Evolutionary conservation across 495 filamentous ascomycete species (phyloP), one percentile per base, ranked within the genome.

Genomic region (Penicillium crystallinum): DNA sequence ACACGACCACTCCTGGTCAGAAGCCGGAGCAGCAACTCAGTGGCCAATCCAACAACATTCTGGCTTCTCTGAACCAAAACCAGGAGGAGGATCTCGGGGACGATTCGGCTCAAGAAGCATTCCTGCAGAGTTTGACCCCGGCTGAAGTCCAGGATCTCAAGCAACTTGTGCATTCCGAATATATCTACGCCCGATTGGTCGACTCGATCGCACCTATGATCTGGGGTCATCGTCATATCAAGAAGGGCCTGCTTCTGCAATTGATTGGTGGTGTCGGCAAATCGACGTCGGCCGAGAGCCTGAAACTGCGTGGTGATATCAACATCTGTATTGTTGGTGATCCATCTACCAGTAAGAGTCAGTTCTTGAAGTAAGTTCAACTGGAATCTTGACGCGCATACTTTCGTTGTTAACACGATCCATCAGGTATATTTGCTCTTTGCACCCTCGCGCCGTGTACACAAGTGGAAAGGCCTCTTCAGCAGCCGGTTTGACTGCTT

Each of bases 271-370:
- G 93, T 71, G 89, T 99, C 10, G 80, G 81, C 69, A 99, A 99
- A 68, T 67, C 60, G 3, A 84, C 82, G 2, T 91, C 91, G 0
- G 81, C 86, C 4, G 93, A 99, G 72, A 91, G 89, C 47, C 89
- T 99, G 87, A 82, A 87, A 49, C 80, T 99, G 21, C 81, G 93
- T 76, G 93, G 93, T 59, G 93, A 99, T 66, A 88, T 99, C 76
- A 99, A 99, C 67, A 91, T 99, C 55, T 99, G 93, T 67, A 90
- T 99, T 61, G 95, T 99, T 48, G 93, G 93, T 57, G 93, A 99
- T 64, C 93, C 93, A 1, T 92, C 88, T n/a, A 99, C 93, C 2
- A 93, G 88, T 54, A 99, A 99, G 69, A 95, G 90, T 52, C 93
- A 99, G 63, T 99, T 99, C 73, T 76, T 99, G 53, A 99, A 99